Base-by-base conservation (phyloP, 805 yeast species). In the Priceomyces melissophilus region DNA sequence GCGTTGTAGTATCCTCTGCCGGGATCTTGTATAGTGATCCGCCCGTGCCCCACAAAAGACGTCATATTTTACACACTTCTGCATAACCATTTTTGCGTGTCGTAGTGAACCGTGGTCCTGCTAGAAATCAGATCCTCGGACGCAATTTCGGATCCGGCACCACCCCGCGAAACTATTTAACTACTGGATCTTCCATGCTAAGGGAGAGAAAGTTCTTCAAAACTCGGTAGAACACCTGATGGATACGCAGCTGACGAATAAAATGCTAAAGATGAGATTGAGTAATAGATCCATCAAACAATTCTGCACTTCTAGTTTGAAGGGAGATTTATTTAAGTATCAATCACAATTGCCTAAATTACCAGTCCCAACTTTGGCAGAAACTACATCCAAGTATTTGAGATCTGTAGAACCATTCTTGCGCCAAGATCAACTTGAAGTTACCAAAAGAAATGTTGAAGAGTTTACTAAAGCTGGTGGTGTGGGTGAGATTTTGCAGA, bases 311-410 rank as follows among this genome's bases (percentile, higher is more conserved):
- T 45, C 65, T 11, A 50, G 60, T 33, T 43, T 53, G 15, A 78
- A 78, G 53, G 95, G 93, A 30, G 78, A 76, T 44, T 80, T 91
- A 45, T 87, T 69, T 67, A 76, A 81, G 48, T 79, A 72, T 67
- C 96, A 90, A 61, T 70, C 75, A 31, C 67, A 79, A 35, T 75
- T 91, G 40, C 97, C 97, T 5, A 73, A 79, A 37, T 75, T 91
- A 50, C 97, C 97, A 0, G 95, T 91, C 5, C 99, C 99, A 2
- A 65, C 82, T 1, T 71, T 91, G 43, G 73, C 79, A 42, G 79
- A 81, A 39, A 87, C 97, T 3, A 75, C 85, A 33, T 60, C 68
- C 9, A 77, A 78, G 44, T 91, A 87, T 61, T 71, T 90, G 55
- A 70, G 75, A 46, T 77, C 95, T 1, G 77, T 91, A 35, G 76